phyloP scores from a whole-genome alignment of 257 asterid genomes.

The Rhazya stricta region DNA sequence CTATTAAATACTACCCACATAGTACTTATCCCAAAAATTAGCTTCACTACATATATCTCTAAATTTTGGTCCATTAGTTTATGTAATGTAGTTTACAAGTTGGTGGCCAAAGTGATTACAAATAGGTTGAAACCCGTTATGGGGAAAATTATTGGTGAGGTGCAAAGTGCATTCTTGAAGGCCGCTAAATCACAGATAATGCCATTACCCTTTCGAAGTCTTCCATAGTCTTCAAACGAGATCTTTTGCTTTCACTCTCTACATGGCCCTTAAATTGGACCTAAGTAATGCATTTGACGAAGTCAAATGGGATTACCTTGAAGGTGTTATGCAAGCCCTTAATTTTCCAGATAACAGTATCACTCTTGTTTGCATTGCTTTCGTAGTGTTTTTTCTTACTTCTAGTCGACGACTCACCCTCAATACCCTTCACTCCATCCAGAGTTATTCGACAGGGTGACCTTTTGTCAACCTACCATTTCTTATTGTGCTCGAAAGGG shows the following conservation, averaged over 20 bases:
- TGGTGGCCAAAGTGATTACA: background rate
- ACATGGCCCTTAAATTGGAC: background rate
- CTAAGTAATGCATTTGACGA: background rate
- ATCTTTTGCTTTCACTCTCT: no score
- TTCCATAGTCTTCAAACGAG: no score
- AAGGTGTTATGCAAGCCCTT: background rate
- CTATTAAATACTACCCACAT: no score
- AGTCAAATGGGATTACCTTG: background rate
- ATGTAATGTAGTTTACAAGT: background rate
- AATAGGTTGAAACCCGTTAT: no score
- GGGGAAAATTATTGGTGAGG: background rate
- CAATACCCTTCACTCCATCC: background rate
- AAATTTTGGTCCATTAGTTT: background rate
- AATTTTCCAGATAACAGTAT: background rate
- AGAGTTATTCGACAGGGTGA: background rate
- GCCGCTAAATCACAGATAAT: background rate
- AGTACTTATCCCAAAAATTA: no score
- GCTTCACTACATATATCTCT: no score
- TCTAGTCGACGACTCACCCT: background rate
- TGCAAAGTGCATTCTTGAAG: background rate
- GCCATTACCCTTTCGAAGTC: background rate
- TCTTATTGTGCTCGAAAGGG: background rate
- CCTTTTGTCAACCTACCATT: background rate
- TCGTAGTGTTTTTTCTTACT: background rate
- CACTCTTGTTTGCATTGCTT: background rate